Percentiles rank a stretch among this genome's conserved stretches.
phyloP scores from a whole-genome alignment of 306 rosid genomes.

The Quercus glauca region DNA sequence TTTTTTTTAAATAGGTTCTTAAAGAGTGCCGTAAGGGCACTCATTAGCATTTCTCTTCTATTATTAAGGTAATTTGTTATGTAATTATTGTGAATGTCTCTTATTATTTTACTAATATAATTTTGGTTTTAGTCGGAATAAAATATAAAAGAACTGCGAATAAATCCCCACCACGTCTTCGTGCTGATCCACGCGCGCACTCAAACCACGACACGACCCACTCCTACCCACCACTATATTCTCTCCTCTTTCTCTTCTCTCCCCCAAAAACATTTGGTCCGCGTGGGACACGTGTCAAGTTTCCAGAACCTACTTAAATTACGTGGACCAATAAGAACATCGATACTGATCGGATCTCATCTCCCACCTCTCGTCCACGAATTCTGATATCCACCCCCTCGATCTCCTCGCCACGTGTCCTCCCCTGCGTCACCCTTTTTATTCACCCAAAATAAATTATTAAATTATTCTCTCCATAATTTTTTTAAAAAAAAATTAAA shows the following conservation, averaged over 20 bases:
- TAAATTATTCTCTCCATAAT: constrained; percentile 15
- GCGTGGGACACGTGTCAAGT: constrained; percentile 30
- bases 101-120: neutral
- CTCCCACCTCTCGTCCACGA: constrained; percentile 69
- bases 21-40: too few relatives aligned
- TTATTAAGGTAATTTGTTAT: too few relatives aligned
- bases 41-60: too few relatives aligned
- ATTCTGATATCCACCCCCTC: constrained; percentile 38
- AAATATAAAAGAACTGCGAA: neutral
- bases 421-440: constrained; percentile 24
- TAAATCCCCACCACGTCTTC: neutral
- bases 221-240: neutral
- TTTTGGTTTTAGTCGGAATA: neutral
- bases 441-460: neutral
- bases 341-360: constrained; percentile 77
- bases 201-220: neutral
- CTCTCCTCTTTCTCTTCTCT: too few relatives aligned
- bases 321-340: constrained; percentile 40
- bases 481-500: neutral
- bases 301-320: neutral
- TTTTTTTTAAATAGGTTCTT: too few relatives aligned
- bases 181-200: constrained; percentile 16
- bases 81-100: too few relatives aligned
- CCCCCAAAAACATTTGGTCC: neutral
- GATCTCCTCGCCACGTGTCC: constrained; percentile 60